Evolutionary conservation across 495 filamentous ascomycete genomes (phyloP).

Genomic region (Thermothielavioides terrestris): DNA sequence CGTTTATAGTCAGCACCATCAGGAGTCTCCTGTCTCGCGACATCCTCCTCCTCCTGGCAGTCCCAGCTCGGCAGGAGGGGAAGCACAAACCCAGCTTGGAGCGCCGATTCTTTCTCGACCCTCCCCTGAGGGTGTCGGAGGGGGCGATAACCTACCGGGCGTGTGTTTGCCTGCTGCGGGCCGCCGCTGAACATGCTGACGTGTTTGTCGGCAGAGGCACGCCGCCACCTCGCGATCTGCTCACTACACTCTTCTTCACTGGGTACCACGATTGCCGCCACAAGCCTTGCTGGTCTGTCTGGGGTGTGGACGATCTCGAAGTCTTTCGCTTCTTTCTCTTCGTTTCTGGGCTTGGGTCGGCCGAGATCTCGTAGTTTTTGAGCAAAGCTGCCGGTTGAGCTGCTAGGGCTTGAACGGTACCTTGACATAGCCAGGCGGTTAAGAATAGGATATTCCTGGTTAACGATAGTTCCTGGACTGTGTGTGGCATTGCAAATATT

Average conservation of each 20-base stretch:
- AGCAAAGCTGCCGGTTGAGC: conserved; percentile 1
- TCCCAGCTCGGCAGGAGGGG: background rate
- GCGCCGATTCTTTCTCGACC: background rate
- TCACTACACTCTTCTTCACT: conserved; percentile 22
- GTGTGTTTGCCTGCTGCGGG: background rate
- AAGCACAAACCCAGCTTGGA: no score
- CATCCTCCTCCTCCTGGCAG: background rate
- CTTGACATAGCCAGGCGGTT: background rate
- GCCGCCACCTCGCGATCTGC: conserved; percentile 20
- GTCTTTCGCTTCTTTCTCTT: conserved; percentile 6
- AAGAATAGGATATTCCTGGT: background rate
- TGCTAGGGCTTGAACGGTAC: background rate
- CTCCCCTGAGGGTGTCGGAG: background rate
- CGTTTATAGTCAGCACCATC: no score
- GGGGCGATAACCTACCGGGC: background rate
- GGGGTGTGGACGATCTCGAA: conserved; percentile 25
- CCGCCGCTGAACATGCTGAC: background rate
- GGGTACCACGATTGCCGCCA: conserved; percentile 14
- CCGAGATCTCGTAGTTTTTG: conserved; percentile 19
- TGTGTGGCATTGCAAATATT: background rate
- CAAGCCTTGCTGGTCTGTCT: conserved; percentile 12
- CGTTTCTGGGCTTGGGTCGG: background rate
- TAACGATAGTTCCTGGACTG: no score
- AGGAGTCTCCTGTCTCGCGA: background rate
- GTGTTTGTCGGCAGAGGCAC: background rate